These are phyloP conservation scores for Debaryomyces fabryi DNA, from an alignment of 1,139 yeast genomes.

Conservation along the genomic window DNA sequence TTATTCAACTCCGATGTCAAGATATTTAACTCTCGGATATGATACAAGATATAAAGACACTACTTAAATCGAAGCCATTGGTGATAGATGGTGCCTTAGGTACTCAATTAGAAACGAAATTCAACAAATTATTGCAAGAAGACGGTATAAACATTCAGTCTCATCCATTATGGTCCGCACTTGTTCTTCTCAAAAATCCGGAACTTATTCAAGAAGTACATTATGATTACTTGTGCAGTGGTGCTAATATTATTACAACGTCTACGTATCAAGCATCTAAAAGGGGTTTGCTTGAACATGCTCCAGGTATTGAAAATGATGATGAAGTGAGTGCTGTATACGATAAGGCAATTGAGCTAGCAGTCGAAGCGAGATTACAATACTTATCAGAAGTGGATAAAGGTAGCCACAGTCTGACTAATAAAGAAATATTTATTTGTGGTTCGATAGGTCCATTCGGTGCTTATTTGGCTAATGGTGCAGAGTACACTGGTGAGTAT, in stretches of 20 bases:
- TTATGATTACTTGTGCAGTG: constrained; percentile 49
- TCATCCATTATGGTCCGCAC: constrained; percentile 62
- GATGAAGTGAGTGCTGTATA: constrained; percentile 32
- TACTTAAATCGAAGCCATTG: neutral
- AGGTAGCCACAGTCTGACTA: neutral
- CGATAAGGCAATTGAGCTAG: constrained; percentile 34
- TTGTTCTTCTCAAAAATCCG: constrained; percentile 52
- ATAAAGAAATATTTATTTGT: constrained; percentile 33
- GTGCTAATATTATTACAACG: constrained; percentile 60
- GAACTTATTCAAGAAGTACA: constrained; percentile 53
- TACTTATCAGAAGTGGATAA: constrained; percentile 1
- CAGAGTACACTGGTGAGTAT: constrained; percentile 71
- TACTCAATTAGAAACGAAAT: constrained; percentile 27
- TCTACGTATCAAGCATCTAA: constrained; percentile 66
- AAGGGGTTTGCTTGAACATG: constrained; percentile 38
- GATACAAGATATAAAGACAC: neutral
- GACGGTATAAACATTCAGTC: constrained; percentile 12
- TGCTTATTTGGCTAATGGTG: constrained; percentile 62
- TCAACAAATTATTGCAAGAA: neutral
- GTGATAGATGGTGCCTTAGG: constrained; percentile 38
- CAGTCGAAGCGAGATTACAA: constrained; percentile 27
- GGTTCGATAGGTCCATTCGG: constrained; percentile 80
- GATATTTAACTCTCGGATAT: neutral
- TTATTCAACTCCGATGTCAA: neutral
- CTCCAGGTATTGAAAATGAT: constrained; percentile 23